phyloP scores from a whole-genome alignment of 352 stramenopile genomes.

The Phytophthora pinifolia region DNA sequence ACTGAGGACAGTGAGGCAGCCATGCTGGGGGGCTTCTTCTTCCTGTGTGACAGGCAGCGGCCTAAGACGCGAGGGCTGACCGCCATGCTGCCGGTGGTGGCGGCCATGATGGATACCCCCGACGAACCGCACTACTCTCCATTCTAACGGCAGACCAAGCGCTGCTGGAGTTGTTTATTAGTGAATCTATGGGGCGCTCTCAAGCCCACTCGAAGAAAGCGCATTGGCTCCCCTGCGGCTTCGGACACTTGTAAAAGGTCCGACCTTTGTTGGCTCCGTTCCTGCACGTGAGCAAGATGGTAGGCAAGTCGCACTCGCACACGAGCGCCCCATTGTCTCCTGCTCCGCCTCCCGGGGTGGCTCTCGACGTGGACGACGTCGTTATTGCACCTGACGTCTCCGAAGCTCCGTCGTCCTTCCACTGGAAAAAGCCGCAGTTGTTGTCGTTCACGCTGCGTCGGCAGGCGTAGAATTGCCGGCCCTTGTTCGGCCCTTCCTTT shows the following conservation, averaged over 20 bases:
- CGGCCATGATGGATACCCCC: slow-evolving; percentile 56
- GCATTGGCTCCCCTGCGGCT: slow-evolving; percentile 80
- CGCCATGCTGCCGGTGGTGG: slow-evolving; percentile 56
- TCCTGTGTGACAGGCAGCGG: slow-evolving; percentile 38
- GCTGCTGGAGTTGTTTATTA: slow-evolving; percentile 8
- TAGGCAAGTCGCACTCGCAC: slow-evolving; percentile 51
- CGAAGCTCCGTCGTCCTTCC: slow-evolving; percentile 58
- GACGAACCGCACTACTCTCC: slow-evolving; percentile 32
- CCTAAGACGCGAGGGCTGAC: slow-evolving; percentile 25
- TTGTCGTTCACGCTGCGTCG: slow-evolving; percentile 52
- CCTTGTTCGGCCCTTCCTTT: slow-evolving; percentile 71
- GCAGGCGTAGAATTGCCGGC: slow-evolving; percentile 66
- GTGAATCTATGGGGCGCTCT: slow-evolving; percentile 21
- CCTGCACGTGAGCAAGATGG: slow-evolving; percentile 59
- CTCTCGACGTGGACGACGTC: slow-evolving; percentile 3
- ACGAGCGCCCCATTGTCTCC: slow-evolving; percentile 9
- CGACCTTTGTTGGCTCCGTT: slow-evolving; percentile 88
- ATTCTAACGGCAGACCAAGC: slow-evolving; percentile 12
- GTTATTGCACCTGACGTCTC: slow-evolving; percentile 3
- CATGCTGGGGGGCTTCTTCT: slow-evolving; percentile 66
- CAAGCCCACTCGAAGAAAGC: slow-evolving; percentile 93
- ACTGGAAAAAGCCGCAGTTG: slow-evolving; percentile 71
- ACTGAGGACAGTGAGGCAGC: slow-evolving; percentile 56
- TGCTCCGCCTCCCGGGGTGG: background rate
- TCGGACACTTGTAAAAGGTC: slow-evolving; percentile 93